Percentiles rank a stretch among this genome's conserved stretches.
Conservation (phyloP, 2,329 filamentous ascomycete genomes). For the Diaporthe sp. region DNA sequence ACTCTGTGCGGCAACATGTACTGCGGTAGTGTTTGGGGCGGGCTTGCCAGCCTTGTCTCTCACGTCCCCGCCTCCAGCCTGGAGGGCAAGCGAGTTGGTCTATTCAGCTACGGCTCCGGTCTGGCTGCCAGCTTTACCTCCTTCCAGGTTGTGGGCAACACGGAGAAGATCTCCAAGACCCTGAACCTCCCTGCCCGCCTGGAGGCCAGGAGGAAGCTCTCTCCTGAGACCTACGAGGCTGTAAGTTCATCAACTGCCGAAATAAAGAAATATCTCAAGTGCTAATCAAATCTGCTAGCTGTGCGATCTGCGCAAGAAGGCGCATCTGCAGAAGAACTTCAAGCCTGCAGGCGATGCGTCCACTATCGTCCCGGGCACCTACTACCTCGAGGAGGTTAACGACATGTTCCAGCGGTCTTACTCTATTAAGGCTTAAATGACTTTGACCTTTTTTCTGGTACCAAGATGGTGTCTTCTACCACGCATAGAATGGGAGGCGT, state of each 20-base stretch:
- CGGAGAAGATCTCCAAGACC: slow-evolving; percentile 75
- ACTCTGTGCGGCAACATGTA: slow-evolving; percentile 82
- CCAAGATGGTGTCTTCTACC: slow-evolving; percentile 31
- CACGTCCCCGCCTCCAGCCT: slow-evolving; percentile 74
- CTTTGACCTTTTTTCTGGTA: slow-evolving; percentile 6
- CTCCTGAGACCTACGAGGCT: slow-evolving; percentile 80
- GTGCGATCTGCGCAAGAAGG: slow-evolving; percentile 85
- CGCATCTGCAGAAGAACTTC: slow-evolving; percentile 86
- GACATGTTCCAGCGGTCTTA: slow-evolving; percentile 90
- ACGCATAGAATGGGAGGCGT: slow-evolving; percentile 41
- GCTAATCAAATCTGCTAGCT: slow-evolving; percentile 62
- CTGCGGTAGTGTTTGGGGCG: slow-evolving; percentile 81
- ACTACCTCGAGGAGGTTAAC: slow-evolving; percentile 85
- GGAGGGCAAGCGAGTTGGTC: slow-evolving; percentile 78
- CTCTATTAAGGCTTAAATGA: slow-evolving; percentile 76
- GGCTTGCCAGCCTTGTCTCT: slow-evolving; percentile 78
- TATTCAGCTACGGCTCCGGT: slow-evolving; percentile 86
- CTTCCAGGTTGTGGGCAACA: slow-evolving; percentile 79
- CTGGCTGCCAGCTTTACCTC: slow-evolving; percentile 80
- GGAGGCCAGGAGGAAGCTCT: slow-evolving; percentile 73
- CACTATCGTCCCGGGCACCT: slow-evolving; percentile 75
- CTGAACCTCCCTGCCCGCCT: slow-evolving; percentile 80
- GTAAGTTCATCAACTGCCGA: slow-evolving; percentile 61
- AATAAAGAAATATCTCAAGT: neutral
- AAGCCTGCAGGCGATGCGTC: slow-evolving; percentile 77